These are phyloP conservation scores for Candida alai DNA, from an alignment of 805 yeast genomes.

Conservation along the genomic window DNA sequence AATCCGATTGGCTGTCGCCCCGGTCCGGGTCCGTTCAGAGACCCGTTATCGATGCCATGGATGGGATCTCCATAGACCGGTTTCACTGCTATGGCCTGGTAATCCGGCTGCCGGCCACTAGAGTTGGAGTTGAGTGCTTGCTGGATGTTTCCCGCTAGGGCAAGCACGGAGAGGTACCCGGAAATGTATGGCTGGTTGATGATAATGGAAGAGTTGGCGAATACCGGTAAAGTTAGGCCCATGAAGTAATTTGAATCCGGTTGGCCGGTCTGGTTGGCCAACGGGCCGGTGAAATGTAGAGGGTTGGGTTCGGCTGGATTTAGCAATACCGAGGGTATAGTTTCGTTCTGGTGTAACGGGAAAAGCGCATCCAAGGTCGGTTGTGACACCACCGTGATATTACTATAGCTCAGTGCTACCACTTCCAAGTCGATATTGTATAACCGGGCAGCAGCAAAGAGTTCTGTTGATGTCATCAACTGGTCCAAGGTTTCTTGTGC, in stretches of 20 bases:
- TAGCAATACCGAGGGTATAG: slow-evolving; percentile 42
- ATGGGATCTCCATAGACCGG: slow-evolving; percentile 24
- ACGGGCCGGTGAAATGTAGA: slow-evolving; percentile 59
- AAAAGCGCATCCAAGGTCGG: slow-evolving; percentile 36
- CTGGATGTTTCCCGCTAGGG: slow-evolving; percentile 31
- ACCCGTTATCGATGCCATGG: slow-evolving; percentile 18
- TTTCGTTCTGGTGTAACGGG: slow-evolving; percentile 47
- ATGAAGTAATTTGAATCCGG: slow-evolving; percentile 43
- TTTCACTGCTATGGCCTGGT: slow-evolving; percentile 22
- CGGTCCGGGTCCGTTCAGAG: slow-evolving; percentile 28
- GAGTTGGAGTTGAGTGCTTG: slow-evolving; percentile 23
- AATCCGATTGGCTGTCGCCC: slow-evolving; percentile 45
- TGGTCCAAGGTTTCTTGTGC: slow-evolving; percentile 49
- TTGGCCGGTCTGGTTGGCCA: slow-evolving; percentile 30
- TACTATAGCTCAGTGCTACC: slow-evolving; percentile 38
- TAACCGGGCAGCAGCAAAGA: slow-evolving; percentile 59
- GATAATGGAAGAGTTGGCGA: slow-evolving; percentile 66
- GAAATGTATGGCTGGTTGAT: slow-evolving; percentile 51
- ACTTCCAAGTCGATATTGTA: slow-evolving; percentile 57
- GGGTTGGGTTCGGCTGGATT: slow-evolving; percentile 18
- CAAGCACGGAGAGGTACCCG: slow-evolving; percentile 64
- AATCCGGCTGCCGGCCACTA: slow-evolving; percentile 9
- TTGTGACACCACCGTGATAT: slow-evolving; percentile 20
- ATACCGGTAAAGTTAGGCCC: slow-evolving; percentile 77
- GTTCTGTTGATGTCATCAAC: slow-evolving; percentile 59